These are phyloP conservation scores for Kodamaea lidongshanica DNA, from an alignment of 805 yeast species.

Conservation along the genomic window DNA sequence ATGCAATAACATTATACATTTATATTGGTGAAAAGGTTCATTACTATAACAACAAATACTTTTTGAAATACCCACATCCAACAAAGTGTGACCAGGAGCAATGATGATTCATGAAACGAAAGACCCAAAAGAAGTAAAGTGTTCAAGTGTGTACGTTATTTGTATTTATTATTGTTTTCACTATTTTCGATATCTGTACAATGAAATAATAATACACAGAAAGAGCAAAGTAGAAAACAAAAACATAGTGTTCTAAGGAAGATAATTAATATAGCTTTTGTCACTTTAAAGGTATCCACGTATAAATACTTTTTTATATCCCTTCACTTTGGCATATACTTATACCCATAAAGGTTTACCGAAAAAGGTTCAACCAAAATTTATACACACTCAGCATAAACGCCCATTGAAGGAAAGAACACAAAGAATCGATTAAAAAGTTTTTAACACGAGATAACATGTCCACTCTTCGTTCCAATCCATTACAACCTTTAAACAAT, in stretches of 20 bases:
- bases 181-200: constrained; percentile 7
- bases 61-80: no score
- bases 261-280: constrained; percentile 4
- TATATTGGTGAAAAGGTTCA: no score
- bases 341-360: no score
- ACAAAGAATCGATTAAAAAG: neutral
- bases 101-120: no score
- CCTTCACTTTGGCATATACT: neutral
- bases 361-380: no score
- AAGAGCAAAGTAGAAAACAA: constrained; percentile 10
- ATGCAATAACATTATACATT: no score
- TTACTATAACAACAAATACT: no score
- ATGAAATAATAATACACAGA: constrained; percentile 9
- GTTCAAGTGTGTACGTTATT: no score
- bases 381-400: neutral
- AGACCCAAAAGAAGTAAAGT: no score
- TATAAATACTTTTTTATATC: constrained; percentile 7
- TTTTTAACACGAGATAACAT: constrained; percentile 2
- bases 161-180: constrained; percentile 8
- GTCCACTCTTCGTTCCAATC: constrained; percentile 25
- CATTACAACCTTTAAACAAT: constrained; percentile 49
- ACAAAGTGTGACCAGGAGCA: no score
- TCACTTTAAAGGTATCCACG: constrained; percentile 3
- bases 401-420: neutral
- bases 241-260: constrained; percentile 5